These are phyloP conservation scores for Malassezia dermatis DNA, from an alignment of 1,284 basidiomycete species.

Conservation along the genomic window DNA sequence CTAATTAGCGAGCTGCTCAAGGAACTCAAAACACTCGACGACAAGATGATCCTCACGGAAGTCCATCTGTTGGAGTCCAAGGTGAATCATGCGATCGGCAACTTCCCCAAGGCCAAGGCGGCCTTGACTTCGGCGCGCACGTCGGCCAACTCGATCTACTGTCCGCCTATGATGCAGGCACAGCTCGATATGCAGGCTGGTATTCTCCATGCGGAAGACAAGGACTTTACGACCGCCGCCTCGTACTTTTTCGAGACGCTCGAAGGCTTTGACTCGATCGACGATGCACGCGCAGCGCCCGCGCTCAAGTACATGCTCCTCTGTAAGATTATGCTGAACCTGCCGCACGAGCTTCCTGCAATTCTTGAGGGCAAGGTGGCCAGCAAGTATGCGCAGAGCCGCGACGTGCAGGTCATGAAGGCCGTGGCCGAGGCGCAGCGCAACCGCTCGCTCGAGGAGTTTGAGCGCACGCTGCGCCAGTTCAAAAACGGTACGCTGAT, in stretches of 20 bases:
- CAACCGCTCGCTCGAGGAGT: slow-evolving; percentile 75
- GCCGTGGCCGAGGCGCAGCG: slow-evolving; percentile 87
- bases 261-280: slow-evolving; percentile 65
- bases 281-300: slow-evolving; percentile 58
- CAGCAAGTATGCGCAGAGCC: slow-evolving; percentile 61
- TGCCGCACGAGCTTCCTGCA: slow-evolving; percentile 81
- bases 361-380: slow-evolving; percentile 79
- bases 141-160: slow-evolving; percentile 93
- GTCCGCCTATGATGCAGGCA: slow-evolving; percentile 83
- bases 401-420: slow-evolving; percentile 85
- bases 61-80: slow-evolving; percentile 86
- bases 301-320: slow-evolving; percentile 95
- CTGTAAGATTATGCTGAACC: slow-evolving; percentile 94
- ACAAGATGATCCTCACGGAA: slow-evolving; percentile 95
- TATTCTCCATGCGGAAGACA: slow-evolving; percentile 87
- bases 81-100: slow-evolving; percentile 81
- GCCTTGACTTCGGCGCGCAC: slow-evolving; percentile 84
- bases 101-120: slow-evolving; percentile 86
- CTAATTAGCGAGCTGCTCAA: slow-evolving; percentile 75
- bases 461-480: slow-evolving; percentile 74
- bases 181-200: slow-evolving; percentile 84
- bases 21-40: slow-evolving; percentile 84
- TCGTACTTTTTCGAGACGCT: slow-evolving; percentile 97
- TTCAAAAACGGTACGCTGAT: slow-evolving; percentile 65
- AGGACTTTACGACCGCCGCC: slow-evolving; percentile 91